phyloP scores from a whole-genome alignment of 2,329 filamentous ascomycete species.

The Dichotomopilus funicola region DNA sequence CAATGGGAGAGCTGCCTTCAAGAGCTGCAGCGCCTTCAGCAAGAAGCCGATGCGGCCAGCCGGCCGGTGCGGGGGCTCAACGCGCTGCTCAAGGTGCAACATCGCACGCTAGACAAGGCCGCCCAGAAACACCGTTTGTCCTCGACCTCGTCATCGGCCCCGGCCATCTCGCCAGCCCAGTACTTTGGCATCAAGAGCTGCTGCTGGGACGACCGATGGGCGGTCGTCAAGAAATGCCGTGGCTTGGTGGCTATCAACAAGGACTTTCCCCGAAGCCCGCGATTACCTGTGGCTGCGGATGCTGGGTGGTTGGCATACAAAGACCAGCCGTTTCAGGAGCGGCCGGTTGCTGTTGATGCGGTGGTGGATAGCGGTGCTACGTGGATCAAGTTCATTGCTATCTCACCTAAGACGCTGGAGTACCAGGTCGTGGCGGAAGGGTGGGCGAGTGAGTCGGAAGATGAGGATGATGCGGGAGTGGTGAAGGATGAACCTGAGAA shows the following conservation, averaged over 20 bases:
- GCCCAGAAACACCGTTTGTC: conserved; percentile 14
- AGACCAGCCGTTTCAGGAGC: conserved; percentile 21
- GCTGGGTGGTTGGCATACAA: conserved; percentile 22
- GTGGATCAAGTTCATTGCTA: conserved; percentile 31
- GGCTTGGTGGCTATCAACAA: conserved; percentile 27
- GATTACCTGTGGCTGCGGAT: conserved; percentile 13
- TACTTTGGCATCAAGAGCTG: conserved; percentile 22
- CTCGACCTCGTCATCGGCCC: not conserved
- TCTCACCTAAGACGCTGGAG: conserved; percentile 26
- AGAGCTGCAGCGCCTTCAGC: conserved; percentile 19
- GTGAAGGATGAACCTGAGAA: not conserved
- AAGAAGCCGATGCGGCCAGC: conserved; percentile 9
- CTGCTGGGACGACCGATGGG: conserved; percentile 26
- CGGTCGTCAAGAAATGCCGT: conserved; percentile 26
- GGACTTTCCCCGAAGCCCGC: conserved; percentile 24
- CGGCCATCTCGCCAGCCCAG: conserved; percentile 19
- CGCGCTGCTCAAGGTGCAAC: conserved; percentile 21
- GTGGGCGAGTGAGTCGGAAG: conserved; percentile 24
- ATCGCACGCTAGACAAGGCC: conserved; percentile 20
- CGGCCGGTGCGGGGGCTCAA: conserved; percentile 19
- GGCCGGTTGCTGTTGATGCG: conserved; percentile 27
- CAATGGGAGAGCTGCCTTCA: conserved; percentile 20
- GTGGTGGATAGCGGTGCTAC: conserved; percentile 30
- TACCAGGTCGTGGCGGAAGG: conserved; percentile 30
- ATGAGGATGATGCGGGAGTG: conserved; percentile 10